phyloP scores from a whole-genome alignment of 768 basidiomycete species.

The Saitozyma podzolica region DNA sequence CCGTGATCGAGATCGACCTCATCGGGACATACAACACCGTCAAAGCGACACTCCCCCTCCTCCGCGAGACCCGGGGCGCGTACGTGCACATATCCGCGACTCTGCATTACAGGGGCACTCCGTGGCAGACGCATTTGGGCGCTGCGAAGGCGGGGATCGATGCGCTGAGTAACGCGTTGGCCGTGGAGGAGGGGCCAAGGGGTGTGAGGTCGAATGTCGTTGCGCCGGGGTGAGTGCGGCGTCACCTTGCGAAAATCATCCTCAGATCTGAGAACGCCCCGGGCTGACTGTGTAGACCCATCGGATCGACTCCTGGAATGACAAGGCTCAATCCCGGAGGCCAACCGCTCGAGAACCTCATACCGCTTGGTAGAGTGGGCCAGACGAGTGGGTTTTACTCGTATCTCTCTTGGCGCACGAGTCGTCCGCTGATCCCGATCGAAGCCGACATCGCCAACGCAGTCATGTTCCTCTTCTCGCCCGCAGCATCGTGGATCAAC shows the following conservation, averaged over 20 bases:
- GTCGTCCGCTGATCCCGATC: conserved; percentile 1
- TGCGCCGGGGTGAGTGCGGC: conserved; percentile 54
- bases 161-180: conserved; percentile 78
- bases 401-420: not conserved
- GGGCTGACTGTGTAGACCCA: conserved; percentile 58
- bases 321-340: conserved; percentile 49
- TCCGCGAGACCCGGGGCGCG: conserved; percentile 71
- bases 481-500: conserved; percentile 72
- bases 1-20: conserved; percentile 91
- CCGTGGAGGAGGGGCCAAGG: conserved; percentile 89
- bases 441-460: conserved; percentile 68
- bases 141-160: conserved; percentile 95
- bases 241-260: not conserved
- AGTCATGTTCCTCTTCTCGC: conserved; percentile 77
- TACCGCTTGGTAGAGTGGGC: conserved; percentile 39
- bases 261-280: not conserved
- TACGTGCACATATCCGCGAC: conserved; percentile 90
- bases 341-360: conserved; percentile 23
- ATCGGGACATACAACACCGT: conserved; percentile 91
- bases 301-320: conserved; percentile 69
- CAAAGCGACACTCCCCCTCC: conserved; percentile 78
- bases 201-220: conserved; percentile 78
- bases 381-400: conserved; percentile 29
- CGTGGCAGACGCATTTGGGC: conserved; percentile 88
- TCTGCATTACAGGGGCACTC: conserved; percentile 67